A percentile compares a stretch with the other conserved stretches of the same genome.
phyloP scores from a whole-genome alignment of 129 eudicot genomes.

The Tanacetum coccineum region DNA sequence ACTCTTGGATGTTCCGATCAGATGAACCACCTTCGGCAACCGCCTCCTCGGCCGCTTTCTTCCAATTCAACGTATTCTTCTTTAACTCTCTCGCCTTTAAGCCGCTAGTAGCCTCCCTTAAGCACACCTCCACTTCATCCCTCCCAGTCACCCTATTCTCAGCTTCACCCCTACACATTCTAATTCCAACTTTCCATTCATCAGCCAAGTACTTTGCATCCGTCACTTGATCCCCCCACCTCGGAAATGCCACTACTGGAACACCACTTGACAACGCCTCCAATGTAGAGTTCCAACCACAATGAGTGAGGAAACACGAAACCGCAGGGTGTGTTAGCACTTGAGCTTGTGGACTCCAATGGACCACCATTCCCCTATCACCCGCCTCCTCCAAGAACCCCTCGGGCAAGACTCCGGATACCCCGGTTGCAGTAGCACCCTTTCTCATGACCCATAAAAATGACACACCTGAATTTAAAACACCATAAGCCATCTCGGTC shows the following conservation, averaged over 20 bases:
- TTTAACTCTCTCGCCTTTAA: conserved; percentile 42
- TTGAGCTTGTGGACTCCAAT: conserved; percentile 57
- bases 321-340: conserved; percentile 52
- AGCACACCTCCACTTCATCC: conserved; percentile 45
- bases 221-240: conserved; percentile 82
- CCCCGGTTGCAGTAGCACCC: background rate
- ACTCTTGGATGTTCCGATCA: conserved; percentile 40
- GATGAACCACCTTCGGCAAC: conserved; percentile 69
- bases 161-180: conserved; percentile 53
- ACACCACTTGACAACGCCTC: conserved; percentile 58
- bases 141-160: conserved; percentile 40
- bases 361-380: conserved; percentile 51
- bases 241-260: conserved; percentile 70
- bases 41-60: conserved; percentile 48
- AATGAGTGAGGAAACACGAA: conserved; percentile 63
- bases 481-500: conserved; percentile 46
- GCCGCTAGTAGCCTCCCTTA: conserved; percentile 41
- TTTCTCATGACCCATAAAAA: conserved; percentile 64
- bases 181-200: conserved; percentile 27
- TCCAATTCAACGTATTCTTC: conserved; percentile 57
- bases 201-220: conserved; percentile 67
- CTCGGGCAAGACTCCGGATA: conserved; percentile 32
- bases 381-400: conserved; percentile 30
- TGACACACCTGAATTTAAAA: conserved; percentile 37
- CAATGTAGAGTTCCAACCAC: conserved; percentile 78